phyloP scores from a whole-genome alignment of 306 rosid genomes.

The Quercus engelmannii region DNA sequence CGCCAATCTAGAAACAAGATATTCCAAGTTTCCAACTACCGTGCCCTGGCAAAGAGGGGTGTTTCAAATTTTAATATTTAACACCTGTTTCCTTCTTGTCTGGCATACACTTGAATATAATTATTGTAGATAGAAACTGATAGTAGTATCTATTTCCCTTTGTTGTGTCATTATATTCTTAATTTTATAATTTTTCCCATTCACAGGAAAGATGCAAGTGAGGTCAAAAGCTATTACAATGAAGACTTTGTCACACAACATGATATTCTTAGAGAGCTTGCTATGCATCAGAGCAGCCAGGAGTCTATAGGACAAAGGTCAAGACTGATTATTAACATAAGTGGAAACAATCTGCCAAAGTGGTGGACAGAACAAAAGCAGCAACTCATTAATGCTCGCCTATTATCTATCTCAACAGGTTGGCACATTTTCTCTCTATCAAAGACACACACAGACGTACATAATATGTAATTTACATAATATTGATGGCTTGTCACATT shows the following conservation, averaged over 20 bases:
- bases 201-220: conserved; percentile 48
- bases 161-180: neutral
- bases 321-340: conserved; percentile 44
- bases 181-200: conserved; percentile 2
- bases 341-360: conserved; percentile 38
- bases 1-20: neutral
- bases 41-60: neutral
- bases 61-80: neutral
- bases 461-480: neutral
- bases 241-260: conserved; percentile 55
- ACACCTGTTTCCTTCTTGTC: neutral
- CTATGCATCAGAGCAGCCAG: conserved; percentile 29
- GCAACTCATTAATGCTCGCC: conserved; percentile 26
- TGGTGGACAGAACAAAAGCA: conserved; percentile 46
- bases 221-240: conserved; percentile 43
- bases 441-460: neutral
- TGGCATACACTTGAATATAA: neutral
- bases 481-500: neutral
- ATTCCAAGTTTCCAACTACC: too few species aligned
- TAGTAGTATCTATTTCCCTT: neutral
- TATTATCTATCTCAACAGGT: conserved; percentile 71
- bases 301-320: conserved; percentile 30
- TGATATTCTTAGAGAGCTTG: conserved; percentile 68
- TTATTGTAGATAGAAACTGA: neutral
- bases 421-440: conserved; percentile 14